A percentile compares a stretch with the other conserved stretches of the same genome.
phyloP scores from a whole-genome alignment of 352 stramenopile species.

The Phytophthora chlamydospora region DNA sequence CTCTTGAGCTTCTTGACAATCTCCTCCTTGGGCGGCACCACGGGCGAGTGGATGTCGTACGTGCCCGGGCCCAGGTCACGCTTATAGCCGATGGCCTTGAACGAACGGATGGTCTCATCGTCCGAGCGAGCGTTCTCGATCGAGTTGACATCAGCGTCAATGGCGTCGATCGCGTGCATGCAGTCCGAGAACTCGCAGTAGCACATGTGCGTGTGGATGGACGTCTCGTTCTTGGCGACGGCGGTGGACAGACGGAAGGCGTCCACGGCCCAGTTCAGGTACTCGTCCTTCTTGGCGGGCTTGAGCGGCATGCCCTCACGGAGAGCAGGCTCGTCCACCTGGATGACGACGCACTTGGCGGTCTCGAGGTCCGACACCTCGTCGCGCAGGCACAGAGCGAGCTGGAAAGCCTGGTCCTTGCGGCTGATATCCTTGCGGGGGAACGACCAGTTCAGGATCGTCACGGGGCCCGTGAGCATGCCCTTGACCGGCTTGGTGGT shows the following conservation, averaged over 20 bases:
- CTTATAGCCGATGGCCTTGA: slow-evolving; percentile 91
- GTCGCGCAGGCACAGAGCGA: slow-evolving; percentile 89
- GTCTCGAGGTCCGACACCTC: slow-evolving; percentile 92
- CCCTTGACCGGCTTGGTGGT: slow-evolving; percentile 93
- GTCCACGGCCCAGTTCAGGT: slow-evolving; percentile 79
- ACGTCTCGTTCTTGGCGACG: slow-evolving; percentile 88
- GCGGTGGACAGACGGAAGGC: slow-evolving; percentile 90
- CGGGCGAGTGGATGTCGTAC: slow-evolving; percentile 95
- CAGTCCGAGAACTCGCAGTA: slow-evolving; percentile 96
- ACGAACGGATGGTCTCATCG: slow-evolving; percentile 90
- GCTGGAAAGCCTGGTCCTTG: slow-evolving; percentile 91
- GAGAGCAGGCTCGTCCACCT: slow-evolving; percentile 93
- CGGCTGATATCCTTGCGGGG: slow-evolving; percentile 90
- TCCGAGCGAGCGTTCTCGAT: slow-evolving; percentile 94
- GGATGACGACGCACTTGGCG: slow-evolving; percentile 90
- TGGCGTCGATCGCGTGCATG: slow-evolving; percentile 92
- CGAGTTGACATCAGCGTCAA: slow-evolving; percentile 95
- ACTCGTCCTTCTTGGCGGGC: slow-evolving; percentile 82
- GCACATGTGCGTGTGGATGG: slow-evolving; percentile 97
- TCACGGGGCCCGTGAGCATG: slow-evolving; percentile 94
- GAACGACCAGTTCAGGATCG: slow-evolving; percentile 97
- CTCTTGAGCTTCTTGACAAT: slow-evolving; percentile 90
- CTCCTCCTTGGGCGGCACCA: slow-evolving; percentile 88
- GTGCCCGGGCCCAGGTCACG: slow-evolving; percentile 91
- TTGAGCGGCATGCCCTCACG: slow-evolving; percentile 93